Evolutionary conservation across 352 stramenopile species (phyloP).

Genomic region (Phytophthora cactorum): DNA sequence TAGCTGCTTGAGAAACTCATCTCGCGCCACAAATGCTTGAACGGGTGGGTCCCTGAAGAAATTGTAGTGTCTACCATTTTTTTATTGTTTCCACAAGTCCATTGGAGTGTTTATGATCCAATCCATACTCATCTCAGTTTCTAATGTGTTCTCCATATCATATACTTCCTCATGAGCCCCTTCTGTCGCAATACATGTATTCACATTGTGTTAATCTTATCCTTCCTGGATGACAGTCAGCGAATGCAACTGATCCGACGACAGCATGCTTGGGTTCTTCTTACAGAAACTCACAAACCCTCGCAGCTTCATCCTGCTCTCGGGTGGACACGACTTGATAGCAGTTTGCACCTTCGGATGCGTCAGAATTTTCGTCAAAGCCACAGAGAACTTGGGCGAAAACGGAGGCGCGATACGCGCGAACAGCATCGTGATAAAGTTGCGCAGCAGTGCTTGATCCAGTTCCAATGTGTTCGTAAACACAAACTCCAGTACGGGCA

Average conservation of each 20-base stretch:
- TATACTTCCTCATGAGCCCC: background rate
- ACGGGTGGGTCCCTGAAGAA: background rate
- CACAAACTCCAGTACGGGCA: slow-evolving; percentile 87
- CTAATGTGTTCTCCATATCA: background rate
- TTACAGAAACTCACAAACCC: slow-evolving; percentile 75
- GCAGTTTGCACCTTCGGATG: slow-evolving; percentile 88
- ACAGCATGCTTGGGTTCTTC: slow-evolving; percentile 63
- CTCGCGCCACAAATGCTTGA: slow-evolving; percentile 2
- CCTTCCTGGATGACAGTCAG: slow-evolving; percentile 57
- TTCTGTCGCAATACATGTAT: slow-evolving; percentile 5
- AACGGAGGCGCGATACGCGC: slow-evolving; percentile 76
- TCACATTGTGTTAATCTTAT: slow-evolving; percentile 24
- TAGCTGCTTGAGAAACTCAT: slow-evolving; percentile 3
- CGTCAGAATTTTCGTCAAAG: slow-evolving; percentile 74
- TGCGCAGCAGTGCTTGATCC: slow-evolving; percentile 83
- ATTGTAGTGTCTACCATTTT: background rate
- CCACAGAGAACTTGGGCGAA: slow-evolving; percentile 77
- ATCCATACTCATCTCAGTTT: slow-evolving; percentile 6
- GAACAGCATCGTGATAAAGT: slow-evolving; percentile 87
- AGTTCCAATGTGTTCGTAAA: slow-evolving; percentile 80
- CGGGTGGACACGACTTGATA: slow-evolving; percentile 76
- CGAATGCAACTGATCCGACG: slow-evolving; percentile 71
- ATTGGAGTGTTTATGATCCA: background rate
- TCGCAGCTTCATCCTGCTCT: slow-evolving; percentile 80
- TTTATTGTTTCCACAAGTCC: background rate